Conservation (phyloP, 495 filamentous ascomycete species). For the Penicillium ochrochloron region DNA sequence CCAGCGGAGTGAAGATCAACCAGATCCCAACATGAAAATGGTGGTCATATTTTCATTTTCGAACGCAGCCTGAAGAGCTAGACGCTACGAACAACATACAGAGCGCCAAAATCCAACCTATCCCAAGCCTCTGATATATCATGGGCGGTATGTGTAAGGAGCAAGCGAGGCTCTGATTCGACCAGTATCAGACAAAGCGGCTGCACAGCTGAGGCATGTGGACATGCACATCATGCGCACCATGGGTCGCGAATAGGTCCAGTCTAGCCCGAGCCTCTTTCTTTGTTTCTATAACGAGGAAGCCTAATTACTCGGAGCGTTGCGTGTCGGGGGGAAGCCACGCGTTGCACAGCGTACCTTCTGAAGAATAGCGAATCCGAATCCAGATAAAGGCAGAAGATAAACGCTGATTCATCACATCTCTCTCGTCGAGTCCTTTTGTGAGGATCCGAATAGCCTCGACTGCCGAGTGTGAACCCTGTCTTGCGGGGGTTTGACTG, state of each 20-base stretch:
- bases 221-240: constrained; percentile 24
- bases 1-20: background rate
- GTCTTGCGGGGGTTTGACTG: constrained; percentile 4
- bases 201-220: constrained; percentile 24
- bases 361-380: background rate
- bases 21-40: constrained; percentile 14
- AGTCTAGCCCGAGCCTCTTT: background rate
- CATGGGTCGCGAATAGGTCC: background rate
- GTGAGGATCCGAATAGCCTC: constrained; percentile 12
- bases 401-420: constrained; percentile 10
- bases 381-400: background rate
- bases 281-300: background rate
- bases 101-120: constrained; percentile 7
- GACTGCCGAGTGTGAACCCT: constrained; percentile 12
- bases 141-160: constrained; percentile 1
- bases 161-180: constrained; percentile 16
- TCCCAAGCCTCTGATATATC: background rate
- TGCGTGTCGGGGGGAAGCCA: constrained; percentile 20
- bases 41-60: background rate
- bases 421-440: background rate
- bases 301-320: constrained; percentile 12
- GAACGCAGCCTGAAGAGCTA: background rate
- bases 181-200: constrained; percentile 4
- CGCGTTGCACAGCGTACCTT: constrained; percentile 21
- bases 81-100: background rate